Conservation (phyloP, 208 protist species). For the Leishmania braziliensis region DNA sequence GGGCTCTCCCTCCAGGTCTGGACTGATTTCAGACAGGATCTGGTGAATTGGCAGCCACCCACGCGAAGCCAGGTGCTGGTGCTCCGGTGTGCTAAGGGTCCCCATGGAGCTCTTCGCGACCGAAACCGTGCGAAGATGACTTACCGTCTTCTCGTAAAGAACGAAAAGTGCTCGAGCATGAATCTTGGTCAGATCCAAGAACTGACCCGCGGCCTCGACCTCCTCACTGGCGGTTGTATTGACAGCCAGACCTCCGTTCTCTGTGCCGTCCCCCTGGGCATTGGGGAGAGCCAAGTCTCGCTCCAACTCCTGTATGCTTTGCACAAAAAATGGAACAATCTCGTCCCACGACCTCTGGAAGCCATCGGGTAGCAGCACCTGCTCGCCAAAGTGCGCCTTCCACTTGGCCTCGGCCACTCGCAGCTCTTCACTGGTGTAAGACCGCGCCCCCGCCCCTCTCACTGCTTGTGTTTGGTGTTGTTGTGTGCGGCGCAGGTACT, state of each 20-base stretch:
- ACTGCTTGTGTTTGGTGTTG: too few relatives aligned
- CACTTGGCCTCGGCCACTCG: constrained; percentile 14
- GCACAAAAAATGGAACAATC: constrained; percentile 16
- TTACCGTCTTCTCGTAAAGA: constrained; percentile 20
- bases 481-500: constrained; percentile 25
- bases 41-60: constrained; percentile 20
- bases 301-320: background rate
- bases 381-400: constrained; percentile 20
- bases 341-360: constrained; percentile 24
- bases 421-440: constrained; percentile 18
- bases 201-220: background rate
- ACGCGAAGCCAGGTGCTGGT: constrained; percentile 5
- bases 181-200: constrained; percentile 15
- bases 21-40: constrained; percentile 9
- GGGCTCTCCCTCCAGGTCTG: background rate
- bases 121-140: constrained; percentile 6
- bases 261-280: too few relatives aligned
- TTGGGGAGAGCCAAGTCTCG: background rate
- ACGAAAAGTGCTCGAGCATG: constrained; percentile 1
- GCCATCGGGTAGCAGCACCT: constrained; percentile 14
- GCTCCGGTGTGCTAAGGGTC: background rate
- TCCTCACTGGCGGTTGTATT: too few relatives aligned
- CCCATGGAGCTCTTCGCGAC: background rate
- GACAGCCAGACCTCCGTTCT: too few relatives aligned
- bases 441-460: background rate